phyloP scores from a whole-genome alignment of 2,329 filamentous ascomycete genomes.

The Elsinoe fawcettii region DNA sequence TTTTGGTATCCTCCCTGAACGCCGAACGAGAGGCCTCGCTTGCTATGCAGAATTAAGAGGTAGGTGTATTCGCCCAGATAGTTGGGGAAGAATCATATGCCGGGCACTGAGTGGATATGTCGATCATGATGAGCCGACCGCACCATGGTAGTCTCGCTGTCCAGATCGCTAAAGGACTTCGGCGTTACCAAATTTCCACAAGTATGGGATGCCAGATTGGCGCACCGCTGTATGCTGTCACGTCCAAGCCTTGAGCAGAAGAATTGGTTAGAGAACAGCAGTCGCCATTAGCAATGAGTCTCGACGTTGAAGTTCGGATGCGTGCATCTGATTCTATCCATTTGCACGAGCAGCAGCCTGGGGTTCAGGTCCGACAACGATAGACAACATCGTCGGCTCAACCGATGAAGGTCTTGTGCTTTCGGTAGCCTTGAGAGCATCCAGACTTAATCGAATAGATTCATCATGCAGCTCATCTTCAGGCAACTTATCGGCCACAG shows the following conservation, averaged over 20 bases:
- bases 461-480: background rate
- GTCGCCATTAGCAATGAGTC: background rate
- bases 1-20: constrained; percentile 6
- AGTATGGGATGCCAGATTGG: no score
- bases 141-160: no score
- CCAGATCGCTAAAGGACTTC: no score
- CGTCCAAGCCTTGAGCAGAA: no score
- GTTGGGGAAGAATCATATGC: no score
- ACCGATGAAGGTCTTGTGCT: background rate
- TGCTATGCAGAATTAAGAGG: constrained; percentile 7
- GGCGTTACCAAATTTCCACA: no score
- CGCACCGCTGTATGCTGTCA: no score
- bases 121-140: no score
- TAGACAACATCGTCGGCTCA: background rate
- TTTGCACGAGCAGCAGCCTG: background rate
- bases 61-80: no score
- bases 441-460: background rate
- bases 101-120: no score
- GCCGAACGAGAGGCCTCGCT: constrained; percentile 3
- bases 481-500: background rate
- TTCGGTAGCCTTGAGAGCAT: background rate
- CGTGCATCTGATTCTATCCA: background rate
- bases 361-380: background rate
- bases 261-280: no score
- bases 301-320: background rate